Percentiles rank a stretch among this genome's conserved stretches.
Evolutionary conservation across 345 rosid genomes (phyloP).

Genomic region (Kernera saxatilis): DNA sequence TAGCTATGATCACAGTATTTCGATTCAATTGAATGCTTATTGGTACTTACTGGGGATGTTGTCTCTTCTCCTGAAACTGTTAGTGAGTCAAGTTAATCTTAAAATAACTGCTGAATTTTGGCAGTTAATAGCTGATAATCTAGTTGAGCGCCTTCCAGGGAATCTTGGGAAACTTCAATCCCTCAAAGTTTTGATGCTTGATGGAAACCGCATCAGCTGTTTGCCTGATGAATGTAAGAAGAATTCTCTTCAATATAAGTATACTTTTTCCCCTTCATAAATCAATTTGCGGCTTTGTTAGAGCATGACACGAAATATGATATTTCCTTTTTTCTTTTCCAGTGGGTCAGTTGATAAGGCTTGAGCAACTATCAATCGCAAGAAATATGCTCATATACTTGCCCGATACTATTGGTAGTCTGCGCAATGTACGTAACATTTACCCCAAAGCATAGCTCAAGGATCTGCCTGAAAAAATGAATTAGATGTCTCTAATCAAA

Average conservation of each 20-base stretch:
- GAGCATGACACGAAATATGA: too few relatives aligned
- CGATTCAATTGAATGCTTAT: background rate
- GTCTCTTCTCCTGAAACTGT: background rate
- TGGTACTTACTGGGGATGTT: background rate
- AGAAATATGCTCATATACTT: slow-evolving; percentile 61
- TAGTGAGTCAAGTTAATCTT: background rate
- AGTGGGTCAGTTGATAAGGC: slow-evolving; percentile 97
- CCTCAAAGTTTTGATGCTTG: slow-evolving; percentile 77
- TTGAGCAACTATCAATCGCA: slow-evolving; percentile 74
- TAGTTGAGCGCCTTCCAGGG: slow-evolving; percentile 61
- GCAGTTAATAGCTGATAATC: slow-evolving; percentile 72
- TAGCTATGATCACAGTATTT: background rate
- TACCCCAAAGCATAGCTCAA: slow-evolving; percentile 4
- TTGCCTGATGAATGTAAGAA: slow-evolving; percentile 94
- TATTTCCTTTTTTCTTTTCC: slow-evolving; percentile 11
- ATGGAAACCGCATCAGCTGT: slow-evolving; percentile 65
- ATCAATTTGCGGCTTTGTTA: background rate
- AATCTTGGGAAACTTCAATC: slow-evolving; percentile 89
- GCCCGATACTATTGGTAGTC: slow-evolving; percentile 93
- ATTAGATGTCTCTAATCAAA: background rate
- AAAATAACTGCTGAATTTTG: slow-evolving; percentile 5
- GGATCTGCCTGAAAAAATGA: background rate
- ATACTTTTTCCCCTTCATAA: background rate
- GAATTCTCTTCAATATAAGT: slow-evolving; percentile 30
- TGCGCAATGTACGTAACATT: slow-evolving; percentile 72